Base-by-base conservation (phyloP, 2,329 filamentous ascomycete genomes). In the Clonostachys byssicola region DNA sequence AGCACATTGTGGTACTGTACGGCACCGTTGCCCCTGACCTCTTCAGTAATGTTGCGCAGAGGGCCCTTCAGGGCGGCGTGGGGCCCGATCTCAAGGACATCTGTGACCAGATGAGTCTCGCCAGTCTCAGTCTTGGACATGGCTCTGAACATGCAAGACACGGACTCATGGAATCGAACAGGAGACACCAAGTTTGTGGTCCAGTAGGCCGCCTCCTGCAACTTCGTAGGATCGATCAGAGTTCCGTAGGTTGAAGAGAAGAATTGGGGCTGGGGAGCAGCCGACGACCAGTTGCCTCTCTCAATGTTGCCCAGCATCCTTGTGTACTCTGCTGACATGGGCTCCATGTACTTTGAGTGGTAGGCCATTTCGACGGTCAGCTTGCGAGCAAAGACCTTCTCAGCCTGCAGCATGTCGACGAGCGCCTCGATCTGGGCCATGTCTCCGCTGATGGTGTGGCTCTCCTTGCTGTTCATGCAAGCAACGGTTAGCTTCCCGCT, bases 11-110 rank as follows among this genome's bases (percentile, higher is more conserved):
- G 36, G 36, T 17, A 18, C 14, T 18, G 14, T 8, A n/a, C 10
- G 73, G 71, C 57, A 1, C 66, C 64, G 40, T 63, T 62, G 8
- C 64, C 64, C 16, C 68, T 67, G 2, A 68, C 61, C 6, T 23
- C 44, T 16, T 38, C 38, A 20, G 47, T 18, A n/a, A 47, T 54
- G 18, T 56, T 46, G 12, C 42, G 39, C 14, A 54, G 39, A 10
- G 47, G 46, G 4, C 51, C 50, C 2, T 39, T 23, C 3, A 54
- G 47, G 12, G 49, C 47, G 5, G 47, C 17, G n/a, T 56, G 54
- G 5, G 52, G 52, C 9, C 55, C 54, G 10, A 57, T 18, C 34
- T 57, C 55, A n/a, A 57, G 33, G 14, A 56, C 40, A 2, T 52
- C 33, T 16, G 17, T 12, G 14, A 30, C 3, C 23, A 30, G 23